Evolutionary conservation across 2,329 filamentous ascomycete genomes (phyloP), one percentile per base, ranked within the genome.

Genomic region (Venturia pyrina): DNA sequence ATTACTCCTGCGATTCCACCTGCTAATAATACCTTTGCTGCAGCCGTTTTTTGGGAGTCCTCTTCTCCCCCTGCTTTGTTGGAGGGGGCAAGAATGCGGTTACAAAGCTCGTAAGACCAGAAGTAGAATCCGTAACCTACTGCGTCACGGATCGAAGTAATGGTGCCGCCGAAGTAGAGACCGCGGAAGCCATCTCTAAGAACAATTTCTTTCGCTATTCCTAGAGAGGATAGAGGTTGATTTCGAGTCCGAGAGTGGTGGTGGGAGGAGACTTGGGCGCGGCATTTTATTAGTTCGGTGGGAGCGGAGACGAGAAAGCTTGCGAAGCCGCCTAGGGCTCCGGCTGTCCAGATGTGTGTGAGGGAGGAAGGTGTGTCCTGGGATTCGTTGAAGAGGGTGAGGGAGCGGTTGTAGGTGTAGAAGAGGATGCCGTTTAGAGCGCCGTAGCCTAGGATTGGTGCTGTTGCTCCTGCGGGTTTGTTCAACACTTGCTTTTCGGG

Each of bases 61-160:
- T 82, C 75, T 15, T 76, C 79, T 61, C 78, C 69, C 19, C 78
- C 69, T 19, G 74, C 71, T 6, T 77, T 77, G 21, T 79, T 78
- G 17, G 44, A 11, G 2, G 48, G 46, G 6, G n/a, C 1, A 75
- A 87, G 80, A 65, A 80, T 78, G 44, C 85, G 82, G 68, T 88
- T 91, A 69, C 82, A 85, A 67, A 93, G 79, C 76, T 96, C 90
- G 73, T 97, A 98, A 0, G 89, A 89, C 89, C 90, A 96, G 75
- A 98, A 98, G 74, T 97, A 98, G 76, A 97, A 97, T 0, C 93
- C 93, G 77, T 97, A 98, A n/a, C 93, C 93, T 65, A 97, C 84
- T 66, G 89, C 88, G 76, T 98, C 93, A 62, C 93, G 83, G 50
- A 93, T 74, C 64, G 89, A 90, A 0, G 93, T 98, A 19, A 97